Conservation (phyloP, 192 early-diverging fungal genomes). For the Mortierella hygrophila region DNA sequence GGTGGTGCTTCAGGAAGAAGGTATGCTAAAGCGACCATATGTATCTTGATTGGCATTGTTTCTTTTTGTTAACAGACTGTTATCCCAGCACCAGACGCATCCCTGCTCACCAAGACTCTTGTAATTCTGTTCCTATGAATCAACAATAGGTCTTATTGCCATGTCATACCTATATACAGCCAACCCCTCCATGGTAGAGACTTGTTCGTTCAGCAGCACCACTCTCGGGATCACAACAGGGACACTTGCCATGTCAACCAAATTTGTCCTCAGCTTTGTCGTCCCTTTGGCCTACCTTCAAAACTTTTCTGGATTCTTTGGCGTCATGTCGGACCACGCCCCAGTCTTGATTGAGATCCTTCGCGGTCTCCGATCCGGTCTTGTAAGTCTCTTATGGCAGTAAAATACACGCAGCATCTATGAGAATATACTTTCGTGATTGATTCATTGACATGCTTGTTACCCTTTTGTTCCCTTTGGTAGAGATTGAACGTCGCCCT, state of each 20-base stretch:
- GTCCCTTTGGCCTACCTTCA: conserved; percentile 63
- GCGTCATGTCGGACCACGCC: conserved; percentile 60
- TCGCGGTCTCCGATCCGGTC: conserved; percentile 44
- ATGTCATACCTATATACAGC: conserved; percentile 52
- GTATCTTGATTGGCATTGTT: background rate
- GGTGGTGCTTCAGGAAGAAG: conserved; percentile 61
- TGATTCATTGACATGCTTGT: background rate
- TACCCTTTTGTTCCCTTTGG: background rate
- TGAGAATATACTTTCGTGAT: background rate
- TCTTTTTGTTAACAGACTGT: background rate
- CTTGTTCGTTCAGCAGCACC: conserved; percentile 35
- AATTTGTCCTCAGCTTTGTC: conserved; percentile 62
- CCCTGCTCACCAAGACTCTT: background rate
- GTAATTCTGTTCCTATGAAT: background rate
- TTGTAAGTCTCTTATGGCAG: conserved; percentile 24
- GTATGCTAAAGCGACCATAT: background rate
- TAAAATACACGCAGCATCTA: background rate
- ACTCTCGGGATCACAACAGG: conserved; percentile 34
- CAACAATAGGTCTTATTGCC: conserved; percentile 41
- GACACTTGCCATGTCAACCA: conserved; percentile 51
- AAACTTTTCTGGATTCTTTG: conserved; percentile 63
- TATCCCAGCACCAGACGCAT: background rate
- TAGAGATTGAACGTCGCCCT: conserved; percentile 48
- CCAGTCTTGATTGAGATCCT: conserved; percentile 62
- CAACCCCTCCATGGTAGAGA: conserved; percentile 40